Evolutionary conservation across 192 early-diverging fungal species (phyloP).

Genomic region (Coemansia nantahalensis): DNA sequence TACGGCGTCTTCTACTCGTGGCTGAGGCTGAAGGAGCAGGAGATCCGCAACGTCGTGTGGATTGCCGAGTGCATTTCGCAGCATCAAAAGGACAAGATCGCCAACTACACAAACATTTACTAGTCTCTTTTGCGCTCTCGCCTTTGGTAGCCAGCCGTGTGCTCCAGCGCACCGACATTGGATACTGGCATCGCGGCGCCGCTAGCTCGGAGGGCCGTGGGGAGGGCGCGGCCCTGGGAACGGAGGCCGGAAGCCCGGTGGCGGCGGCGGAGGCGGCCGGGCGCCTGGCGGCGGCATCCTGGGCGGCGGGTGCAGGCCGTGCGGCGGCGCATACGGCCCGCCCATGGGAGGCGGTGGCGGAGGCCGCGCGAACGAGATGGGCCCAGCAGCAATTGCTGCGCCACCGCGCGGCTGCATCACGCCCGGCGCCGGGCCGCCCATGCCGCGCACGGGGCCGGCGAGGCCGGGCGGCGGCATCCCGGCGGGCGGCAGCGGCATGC

Average conservation of each 20-base stretch:
- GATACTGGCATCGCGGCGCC: too few relatives aligned
- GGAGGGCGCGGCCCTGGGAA: constrained; percentile 36
- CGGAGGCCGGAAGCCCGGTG: constrained; percentile 49
- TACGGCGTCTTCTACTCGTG: constrained; percentile 94
- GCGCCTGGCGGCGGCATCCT: constrained; percentile 64
- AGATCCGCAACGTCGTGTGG: constrained; percentile 98
- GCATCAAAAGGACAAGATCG: constrained; percentile 93
- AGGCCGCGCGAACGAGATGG: constrained; percentile 73
- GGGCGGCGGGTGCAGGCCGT: constrained; percentile 41
- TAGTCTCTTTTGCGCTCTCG: too few relatives aligned
- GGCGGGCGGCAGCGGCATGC: constrained; percentile 60
- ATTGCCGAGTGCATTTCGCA: constrained; percentile 99
- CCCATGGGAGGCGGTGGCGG: constrained; percentile 61
- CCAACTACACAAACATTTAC: constrained; percentile 91
- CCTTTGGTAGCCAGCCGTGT: too few relatives aligned
- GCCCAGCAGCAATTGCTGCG: constrained; percentile 57
- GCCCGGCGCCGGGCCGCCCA: constrained; percentile 88
- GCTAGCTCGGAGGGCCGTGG: constrained; percentile 7
- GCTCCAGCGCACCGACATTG: too few relatives aligned
- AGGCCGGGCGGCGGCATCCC: constrained; percentile 59
- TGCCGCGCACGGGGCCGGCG: constrained; percentile 89
- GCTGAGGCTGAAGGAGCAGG: constrained; percentile 96
- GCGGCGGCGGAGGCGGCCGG: constrained; percentile 58
- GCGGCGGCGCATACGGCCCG: constrained; percentile 56
- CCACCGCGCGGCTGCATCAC: constrained; percentile 84